A percentile compares a stretch with the other conserved stretches of the same genome.
Conservation (phyloP, 345 rosid species). For the Salix exigua region DNA sequence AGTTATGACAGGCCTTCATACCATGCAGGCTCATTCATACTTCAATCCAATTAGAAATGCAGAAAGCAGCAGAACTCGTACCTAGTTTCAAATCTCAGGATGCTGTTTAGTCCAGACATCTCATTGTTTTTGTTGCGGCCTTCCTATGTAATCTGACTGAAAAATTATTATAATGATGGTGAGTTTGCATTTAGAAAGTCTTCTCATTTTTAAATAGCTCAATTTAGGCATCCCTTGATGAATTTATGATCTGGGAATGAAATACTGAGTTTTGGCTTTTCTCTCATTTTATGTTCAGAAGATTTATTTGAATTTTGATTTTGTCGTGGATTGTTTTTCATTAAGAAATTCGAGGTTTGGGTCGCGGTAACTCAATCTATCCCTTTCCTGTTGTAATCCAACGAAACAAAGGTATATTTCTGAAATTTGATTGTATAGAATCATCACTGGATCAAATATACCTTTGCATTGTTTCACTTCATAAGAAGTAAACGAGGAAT, state of each 20-base stretch:
- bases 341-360: too few species aligned
- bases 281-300: not conserved
- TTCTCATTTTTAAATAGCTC: constrained; percentile 8
- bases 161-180: not conserved
- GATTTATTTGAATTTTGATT: not conserved
- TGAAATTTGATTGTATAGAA: too few species aligned
- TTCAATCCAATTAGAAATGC: constrained; percentile 84
- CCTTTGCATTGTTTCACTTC: too few species aligned
- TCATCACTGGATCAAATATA: too few species aligned
- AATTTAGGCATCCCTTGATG: not conserved
- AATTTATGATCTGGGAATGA: not conserved
- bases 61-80: constrained; percentile 68
- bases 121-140: constrained; percentile 4
- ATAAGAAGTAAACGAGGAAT: too few species aligned
- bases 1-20: not conserved
- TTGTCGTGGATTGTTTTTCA: not conserved
- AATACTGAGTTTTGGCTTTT: not conserved
- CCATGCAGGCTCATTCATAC: constrained; percentile 81
- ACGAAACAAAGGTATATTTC: too few species aligned
- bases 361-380: too few species aligned
- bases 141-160: constrained; percentile 16
- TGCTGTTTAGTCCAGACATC: constrained; percentile 15
- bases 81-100: constrained; percentile 27
- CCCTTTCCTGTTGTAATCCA: too few species aligned
- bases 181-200: constrained; percentile 9